phyloP scores from a whole-genome alignment of 1,139 yeast genomes.

The Casaregolazyma lundiana region DNA sequence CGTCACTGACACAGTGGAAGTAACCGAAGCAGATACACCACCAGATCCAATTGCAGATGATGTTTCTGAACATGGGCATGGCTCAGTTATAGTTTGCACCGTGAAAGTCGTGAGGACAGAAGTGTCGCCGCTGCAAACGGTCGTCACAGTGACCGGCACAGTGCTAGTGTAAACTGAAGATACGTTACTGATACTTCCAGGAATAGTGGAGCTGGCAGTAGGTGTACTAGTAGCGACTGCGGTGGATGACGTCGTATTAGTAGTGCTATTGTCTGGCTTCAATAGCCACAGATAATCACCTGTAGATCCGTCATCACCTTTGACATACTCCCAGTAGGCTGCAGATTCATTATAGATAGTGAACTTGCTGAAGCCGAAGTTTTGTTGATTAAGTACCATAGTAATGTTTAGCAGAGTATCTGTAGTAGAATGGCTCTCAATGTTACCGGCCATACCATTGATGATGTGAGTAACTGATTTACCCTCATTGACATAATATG shows the following conservation, averaged over 20 bases:
- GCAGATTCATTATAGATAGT: constrained; percentile 18
- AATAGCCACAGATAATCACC: not conserved
- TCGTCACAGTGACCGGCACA: not conserved
- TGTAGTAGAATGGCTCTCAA: constrained; percentile 11
- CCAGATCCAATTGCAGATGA: not conserved
- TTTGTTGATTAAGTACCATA: constrained; percentile 11
- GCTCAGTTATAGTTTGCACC: not conserved
- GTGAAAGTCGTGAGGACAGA: not conserved
- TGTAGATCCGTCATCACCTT: constrained; percentile 19
- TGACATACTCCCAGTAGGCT: constrained; percentile 20
- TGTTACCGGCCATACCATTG: constrained; percentile 16
- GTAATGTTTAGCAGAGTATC: constrained; percentile 1
- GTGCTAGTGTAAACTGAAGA: not conserved
- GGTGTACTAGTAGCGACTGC: not conserved
- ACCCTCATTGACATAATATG: constrained; percentile 10
- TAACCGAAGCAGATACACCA: not conserved
- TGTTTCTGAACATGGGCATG: not conserved
- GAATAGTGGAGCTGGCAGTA: not conserved
- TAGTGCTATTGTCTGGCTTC: not conserved
- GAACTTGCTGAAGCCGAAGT: constrained; percentile 14
- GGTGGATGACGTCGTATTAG: not conserved
- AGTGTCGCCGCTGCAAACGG: not conserved
- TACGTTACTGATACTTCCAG: not conserved
- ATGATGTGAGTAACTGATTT: constrained; percentile 14
- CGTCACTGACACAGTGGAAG: not conserved